Percentiles rank a stretch among this genome's conserved stretches.
phyloP scores from a whole-genome alignment of 2,329 filamentous ascomycete genomes.

The Fusarium guadeloupense region DNA sequence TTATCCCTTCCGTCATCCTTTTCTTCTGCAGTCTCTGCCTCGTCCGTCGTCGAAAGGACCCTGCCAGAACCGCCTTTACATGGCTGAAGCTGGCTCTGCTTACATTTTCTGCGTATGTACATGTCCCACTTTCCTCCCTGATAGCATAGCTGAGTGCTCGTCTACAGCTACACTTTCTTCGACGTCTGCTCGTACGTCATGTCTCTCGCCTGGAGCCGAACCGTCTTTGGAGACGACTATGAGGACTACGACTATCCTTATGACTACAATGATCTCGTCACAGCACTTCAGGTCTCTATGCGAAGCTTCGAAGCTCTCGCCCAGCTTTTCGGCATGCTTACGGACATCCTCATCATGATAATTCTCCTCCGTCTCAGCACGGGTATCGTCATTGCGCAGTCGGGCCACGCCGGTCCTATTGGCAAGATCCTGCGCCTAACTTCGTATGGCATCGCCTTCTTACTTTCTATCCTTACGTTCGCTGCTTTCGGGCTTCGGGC shows the following conservation, averaged over 20 bases:
- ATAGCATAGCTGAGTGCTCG: neutral
- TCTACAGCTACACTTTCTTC: constrained; percentile 34
- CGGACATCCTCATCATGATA: constrained; percentile 37
- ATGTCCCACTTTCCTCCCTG: neutral
- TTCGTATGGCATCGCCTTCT: constrained; percentile 17
- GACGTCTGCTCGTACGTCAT: constrained; percentile 22
- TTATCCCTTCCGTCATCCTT: constrained; percentile 29
- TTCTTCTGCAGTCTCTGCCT: constrained; percentile 38
- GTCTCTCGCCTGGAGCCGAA: constrained; percentile 3
- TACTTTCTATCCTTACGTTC: constrained; percentile 30
- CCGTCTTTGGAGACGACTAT: neutral
- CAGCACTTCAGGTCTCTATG: neutral
- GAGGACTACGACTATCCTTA: neutral
- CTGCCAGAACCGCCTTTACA: constrained; percentile 36
- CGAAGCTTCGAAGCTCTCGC: neutral
- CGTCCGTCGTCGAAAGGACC: constrained; percentile 35
- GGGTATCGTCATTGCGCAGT: constrained; percentile 32
- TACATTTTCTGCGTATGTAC: constrained; percentile 39
- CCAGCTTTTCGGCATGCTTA: constrained; percentile 4
- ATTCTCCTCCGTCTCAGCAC: constrained; percentile 37
- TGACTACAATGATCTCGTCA: neutral
- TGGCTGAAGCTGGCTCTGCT: constrained; percentile 40
- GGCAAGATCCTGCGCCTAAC: constrained; percentile 27
- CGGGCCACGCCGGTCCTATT: neutral
- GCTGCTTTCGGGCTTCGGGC: constrained; percentile 32